Evolutionary conservation across 768 basidiomycete species (phyloP).

Genomic region (Roridomyces roridus): DNA sequence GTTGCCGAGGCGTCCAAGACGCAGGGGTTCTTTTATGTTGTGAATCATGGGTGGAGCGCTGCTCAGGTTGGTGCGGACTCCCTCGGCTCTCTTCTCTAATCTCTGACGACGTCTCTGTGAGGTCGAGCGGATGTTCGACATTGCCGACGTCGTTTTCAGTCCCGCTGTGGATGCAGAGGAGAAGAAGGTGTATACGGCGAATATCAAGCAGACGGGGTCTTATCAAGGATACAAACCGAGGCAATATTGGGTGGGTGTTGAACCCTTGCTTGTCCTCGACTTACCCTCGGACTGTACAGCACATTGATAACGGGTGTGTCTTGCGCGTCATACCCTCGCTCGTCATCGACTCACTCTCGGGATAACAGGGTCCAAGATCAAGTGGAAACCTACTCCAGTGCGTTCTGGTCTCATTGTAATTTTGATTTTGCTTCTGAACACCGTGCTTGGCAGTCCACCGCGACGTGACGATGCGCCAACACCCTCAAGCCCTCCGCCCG

Average conservation of each 20-base stretch:
- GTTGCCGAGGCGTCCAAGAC: constrained; percentile 51
- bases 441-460: constrained; percentile 50
- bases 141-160: constrained; percentile 53
- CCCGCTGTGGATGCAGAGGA: constrained; percentile 47
- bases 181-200: constrained; percentile 45
- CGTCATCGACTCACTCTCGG: not conserved
- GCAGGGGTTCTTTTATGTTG: constrained; percentile 55
- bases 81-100: not conserved
- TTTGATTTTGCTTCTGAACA: not conserved
- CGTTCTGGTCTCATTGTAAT: constrained; percentile 22
- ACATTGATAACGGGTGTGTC: constrained; percentile 68
- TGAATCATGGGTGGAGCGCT: constrained; percentile 51
- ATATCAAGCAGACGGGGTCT: constrained; percentile 48
- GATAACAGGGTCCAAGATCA: constrained; percentile 69
- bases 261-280: not conserved
- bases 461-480: constrained; percentile 49
- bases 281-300: constrained; percentile 39
- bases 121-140: constrained; percentile 55
- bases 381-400: constrained; percentile 69
- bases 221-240: constrained; percentile 64
- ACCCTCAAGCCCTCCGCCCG: constrained; percentile 56
- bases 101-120: constrained; percentile 19
- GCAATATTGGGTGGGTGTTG: constrained; percentile 54
- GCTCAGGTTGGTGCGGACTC: constrained; percentile 39
- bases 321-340: constrained; percentile 28